These are phyloP conservation scores for Pugionium dolabratum DNA, from an alignment of 345 rosid genomes.

Conservation along the genomic window DNA sequence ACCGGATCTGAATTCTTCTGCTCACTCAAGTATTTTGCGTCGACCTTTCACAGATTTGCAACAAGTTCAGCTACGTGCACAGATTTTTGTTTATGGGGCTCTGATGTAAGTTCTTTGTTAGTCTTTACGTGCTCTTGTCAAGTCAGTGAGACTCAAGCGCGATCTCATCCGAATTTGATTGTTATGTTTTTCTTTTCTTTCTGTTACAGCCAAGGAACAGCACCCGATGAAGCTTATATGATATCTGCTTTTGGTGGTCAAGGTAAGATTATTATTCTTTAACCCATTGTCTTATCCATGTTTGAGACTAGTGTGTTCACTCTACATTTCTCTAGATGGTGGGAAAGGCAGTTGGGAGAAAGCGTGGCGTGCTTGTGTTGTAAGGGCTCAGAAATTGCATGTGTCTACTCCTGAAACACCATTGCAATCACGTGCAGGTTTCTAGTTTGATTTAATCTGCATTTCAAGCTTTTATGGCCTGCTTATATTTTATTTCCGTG, in stretches of 20 bases:
- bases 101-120: constrained; percentile 66
- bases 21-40: constrained; percentile 55
- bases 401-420: constrained; percentile 63
- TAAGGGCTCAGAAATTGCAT: constrained; percentile 62
- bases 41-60: constrained; percentile 97
- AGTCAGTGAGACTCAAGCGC: constrained; percentile 12
- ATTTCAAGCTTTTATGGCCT: constrained; percentile 16
- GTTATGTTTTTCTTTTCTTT: constrained; percentile 5
- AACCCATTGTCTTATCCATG: constrained; percentile 20
- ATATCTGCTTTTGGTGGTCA: constrained; percentile 93
- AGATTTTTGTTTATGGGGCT: constrained; percentile 97
- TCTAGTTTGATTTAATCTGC: constrained; percentile 20
- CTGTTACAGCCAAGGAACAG: constrained; percentile 76
- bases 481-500: constrained; percentile 26
- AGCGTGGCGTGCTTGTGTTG: constrained; percentile 66
- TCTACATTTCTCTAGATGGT: constrained; percentile 59
- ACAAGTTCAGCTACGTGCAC: constrained; percentile 99
- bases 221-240: constrained; percentile 97
- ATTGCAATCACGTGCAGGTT: constrained; percentile 69
- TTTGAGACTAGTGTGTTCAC: constrained; percentile 19
- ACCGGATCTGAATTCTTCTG: constrained; percentile 68
- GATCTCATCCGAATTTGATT: constrained; percentile 21
- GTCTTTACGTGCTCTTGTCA: constrained; percentile 17
- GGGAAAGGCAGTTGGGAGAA: constrained; percentile 84
- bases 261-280: constrained; percentile 51